Base-by-base conservation (phyloP, 352 stramenopile genomes). In the Phytophthora pini region DNA sequence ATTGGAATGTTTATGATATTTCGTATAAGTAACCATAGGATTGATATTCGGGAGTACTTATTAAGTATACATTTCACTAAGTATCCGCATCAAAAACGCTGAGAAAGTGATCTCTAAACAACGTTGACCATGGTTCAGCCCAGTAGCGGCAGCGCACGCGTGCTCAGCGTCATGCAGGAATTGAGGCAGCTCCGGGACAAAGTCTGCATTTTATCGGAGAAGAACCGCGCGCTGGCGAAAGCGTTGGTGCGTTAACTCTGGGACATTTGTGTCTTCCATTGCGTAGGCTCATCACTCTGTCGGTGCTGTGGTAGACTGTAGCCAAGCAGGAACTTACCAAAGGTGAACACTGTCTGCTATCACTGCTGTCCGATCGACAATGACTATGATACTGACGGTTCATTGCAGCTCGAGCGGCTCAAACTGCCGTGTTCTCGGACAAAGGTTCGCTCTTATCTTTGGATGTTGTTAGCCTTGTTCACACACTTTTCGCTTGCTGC, bases 131-230 rank as follows among this genome's bases (percentile, higher is more conserved):
- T 81, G 74, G 56, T 50, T 22, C 65, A 72, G 36, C 39, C 54
- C 29, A 77, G 17, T 20, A 20, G 64, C 45, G 84, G 76, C 65
- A 65, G 73, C 34, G 71, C 75, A 24, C 84, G 80, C 44, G 69
- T 85, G 40, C 84, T 89, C 49, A 65, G 79, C 58, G 68, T 89
- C 51, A 82, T 90, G 63, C 74, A 89, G 46, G 84, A 93, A 64
- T 54, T 89, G 48, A 71, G 87, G 45, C 70, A 76, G 51, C 55
- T 93, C 24, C 79, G 82, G 29, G 70, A 75, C 13, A 74, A 88
- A 41, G 70, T 76, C 3, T 54, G 38, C 12, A 67, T 56, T 44
- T 68, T 89, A 7, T 73, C 77, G 6, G 70, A 84, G 39, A 90
- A 80, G 50, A 93, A 93, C 65, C 65, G 68, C 31, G 68, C 88